These are phyloP conservation scores for Alternaria sp. DNA, from an alignment of 2,329 filamentous ascomycete genomes.

Conservation along the genomic window DNA sequence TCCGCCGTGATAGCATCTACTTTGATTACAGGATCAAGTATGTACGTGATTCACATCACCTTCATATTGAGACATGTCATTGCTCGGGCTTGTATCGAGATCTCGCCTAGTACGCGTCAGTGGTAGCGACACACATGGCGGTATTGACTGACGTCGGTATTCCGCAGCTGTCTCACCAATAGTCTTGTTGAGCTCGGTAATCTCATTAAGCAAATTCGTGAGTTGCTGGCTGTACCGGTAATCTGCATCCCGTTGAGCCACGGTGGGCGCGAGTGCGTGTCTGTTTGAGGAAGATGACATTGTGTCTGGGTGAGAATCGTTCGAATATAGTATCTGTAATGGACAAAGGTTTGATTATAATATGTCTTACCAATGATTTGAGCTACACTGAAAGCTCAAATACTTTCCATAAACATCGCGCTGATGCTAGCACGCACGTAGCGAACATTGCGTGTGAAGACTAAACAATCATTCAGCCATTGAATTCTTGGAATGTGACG, in stretches of 20 bases:
- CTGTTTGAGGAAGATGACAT: not conserved
- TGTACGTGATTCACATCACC: not conserved
- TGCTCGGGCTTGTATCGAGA: not conserved
- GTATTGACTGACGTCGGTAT: not conserved
- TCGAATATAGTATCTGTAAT: not conserved
- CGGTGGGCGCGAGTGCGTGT: not conserved
- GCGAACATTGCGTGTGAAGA: not conserved
- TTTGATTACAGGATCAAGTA: not conserved
- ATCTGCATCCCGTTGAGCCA: not conserved
- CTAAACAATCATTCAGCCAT: not conserved
- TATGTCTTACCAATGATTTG: not conserved
- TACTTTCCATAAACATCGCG: not conserved
- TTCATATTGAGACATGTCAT: slow-evolving; percentile 1
- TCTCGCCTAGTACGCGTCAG: not conserved
- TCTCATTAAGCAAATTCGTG: not conserved
- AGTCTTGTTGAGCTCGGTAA: not conserved
- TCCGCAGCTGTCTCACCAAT: not conserved
- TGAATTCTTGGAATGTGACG: not conserved
- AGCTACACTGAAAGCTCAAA: not conserved
- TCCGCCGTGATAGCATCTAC: not conserved
- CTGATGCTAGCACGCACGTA: not conserved
- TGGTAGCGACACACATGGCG: not conserved
- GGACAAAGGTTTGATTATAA: not conserved
- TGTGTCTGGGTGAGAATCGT: not conserved
- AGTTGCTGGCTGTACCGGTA: not conserved